These are phyloP conservation scores for Tremellales sp. DNA, from an alignment of 1,284 basidiomycete genomes.

Conservation along the genomic window DNA sequence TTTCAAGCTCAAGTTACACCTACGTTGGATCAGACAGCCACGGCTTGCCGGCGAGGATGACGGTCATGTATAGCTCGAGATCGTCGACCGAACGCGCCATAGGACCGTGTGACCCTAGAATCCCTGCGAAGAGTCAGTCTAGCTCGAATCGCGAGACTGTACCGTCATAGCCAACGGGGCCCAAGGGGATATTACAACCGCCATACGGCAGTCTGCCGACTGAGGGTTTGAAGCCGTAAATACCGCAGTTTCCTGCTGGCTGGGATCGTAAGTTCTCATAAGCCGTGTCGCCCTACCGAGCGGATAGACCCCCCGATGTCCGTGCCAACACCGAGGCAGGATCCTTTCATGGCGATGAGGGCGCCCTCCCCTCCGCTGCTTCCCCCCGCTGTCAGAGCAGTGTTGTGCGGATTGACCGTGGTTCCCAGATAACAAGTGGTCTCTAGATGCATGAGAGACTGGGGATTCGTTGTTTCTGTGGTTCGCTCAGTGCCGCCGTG, in stretches of 20 bases:
- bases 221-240: conserved; percentile 45
- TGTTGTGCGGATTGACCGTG: conserved; percentile 53
- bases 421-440: conserved; percentile 32
- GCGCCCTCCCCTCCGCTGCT: conserved; percentile 60
- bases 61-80: conserved; percentile 9
- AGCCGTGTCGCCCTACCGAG: too few species aligned
- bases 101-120: conserved; percentile 9
- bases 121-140: conserved; percentile 5
- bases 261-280: too few species aligned
- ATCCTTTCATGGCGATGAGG: conserved; percentile 54
- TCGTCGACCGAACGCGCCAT: conserved; percentile 7
- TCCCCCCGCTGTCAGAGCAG: conserved; percentile 55
- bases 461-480: conserved; percentile 27
- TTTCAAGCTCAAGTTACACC: too few species aligned
- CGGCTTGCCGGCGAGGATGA: conserved; percentile 28
- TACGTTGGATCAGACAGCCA: conserved; percentile 34
- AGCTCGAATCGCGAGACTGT: neutral
- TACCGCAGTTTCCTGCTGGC: conserved; percentile 24
- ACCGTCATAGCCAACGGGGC: conserved; percentile 40
- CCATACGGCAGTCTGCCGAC: conserved; percentile 36
- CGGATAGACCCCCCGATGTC: conserved; percentile 23
- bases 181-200: conserved; percentile 35
- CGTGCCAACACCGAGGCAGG: conserved; percentile 4
- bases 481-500: conserved; percentile 1
- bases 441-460: conserved; percentile 38